Base-by-base conservation (phyloP, 805 yeast species). In the Cyberlindnera euphorbiiphila region DNA sequence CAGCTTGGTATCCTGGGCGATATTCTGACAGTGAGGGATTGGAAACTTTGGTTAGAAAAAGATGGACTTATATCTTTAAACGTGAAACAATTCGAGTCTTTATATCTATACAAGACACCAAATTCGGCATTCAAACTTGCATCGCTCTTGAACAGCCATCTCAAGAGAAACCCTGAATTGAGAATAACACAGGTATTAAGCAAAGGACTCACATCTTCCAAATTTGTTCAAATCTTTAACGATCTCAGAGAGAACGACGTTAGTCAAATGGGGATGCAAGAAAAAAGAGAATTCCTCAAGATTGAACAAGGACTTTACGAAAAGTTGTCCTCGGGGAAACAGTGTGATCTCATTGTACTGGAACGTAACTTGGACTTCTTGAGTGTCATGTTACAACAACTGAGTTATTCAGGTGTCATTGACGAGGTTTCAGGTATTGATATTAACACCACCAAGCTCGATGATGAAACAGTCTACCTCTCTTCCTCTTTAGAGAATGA, bases 351-450 rank as follows among this genome's bases (percentile, higher is more conserved):
- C 20, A 68, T 91, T 6, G 80, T 89, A 1, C 53, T 91, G 15
- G 98, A 91, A 54, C 66, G 98, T 32, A 75, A 80, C 36, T 57
- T 81, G 20, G 98, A 91, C 60, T 70, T 75, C 29, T 58, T 84
- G 5, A 76, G 95, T 2, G 81, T 87, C 1, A 51, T 86, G 9
- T 61, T 87, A 37, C 76, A 79, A 18, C 97, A 89, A 51, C 61
- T 89, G 49, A 84, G 87, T 2, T 91, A 89, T 56, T 67, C 74
- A 13, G 98, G 98, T 0, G 65, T 93, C 12, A 65, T 88, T 15
- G 89, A 85, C 56, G 96, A 89, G 49, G 56, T 77, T 10, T 69
- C 77, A 47, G 76, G 73, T 5, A 62, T 81, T 6, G 65, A 69
- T 11, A 54, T 68, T 10, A 71, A 70, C 42, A 63, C 54, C 4